Evolutionary conservation across 768 basidiomycete species (phyloP).

Genomic region (Glaciozyma antarctica): DNA sequence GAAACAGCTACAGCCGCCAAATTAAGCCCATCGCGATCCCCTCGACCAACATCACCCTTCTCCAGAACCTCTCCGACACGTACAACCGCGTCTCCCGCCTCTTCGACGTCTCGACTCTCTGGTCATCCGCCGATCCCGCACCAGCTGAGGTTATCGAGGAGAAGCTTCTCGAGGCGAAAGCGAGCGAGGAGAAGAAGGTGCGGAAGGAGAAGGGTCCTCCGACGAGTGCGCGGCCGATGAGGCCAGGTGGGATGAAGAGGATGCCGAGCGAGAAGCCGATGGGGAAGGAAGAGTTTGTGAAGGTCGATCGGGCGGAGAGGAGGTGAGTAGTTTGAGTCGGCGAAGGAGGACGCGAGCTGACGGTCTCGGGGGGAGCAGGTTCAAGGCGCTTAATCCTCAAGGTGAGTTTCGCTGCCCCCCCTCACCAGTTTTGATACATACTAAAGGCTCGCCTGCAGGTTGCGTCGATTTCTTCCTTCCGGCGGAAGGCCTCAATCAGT

Average conservation of each 20-base stretch:
- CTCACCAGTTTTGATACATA: too few relatives aligned
- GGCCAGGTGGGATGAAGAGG: conserved; percentile 14
- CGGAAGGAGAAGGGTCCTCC: not conserved
- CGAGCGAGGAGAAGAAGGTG: not conserved
- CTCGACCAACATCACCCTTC: conserved; percentile 26
- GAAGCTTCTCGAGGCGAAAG: conserved; percentile 1
- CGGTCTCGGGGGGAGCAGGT: not conserved
- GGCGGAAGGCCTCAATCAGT: conserved; percentile 26
- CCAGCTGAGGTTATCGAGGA: not conserved
- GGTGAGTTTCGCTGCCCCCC: not conserved
- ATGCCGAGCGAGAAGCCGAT: conserved; percentile 23
- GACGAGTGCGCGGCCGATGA: not conserved
- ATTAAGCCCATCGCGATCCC: conserved; percentile 33
- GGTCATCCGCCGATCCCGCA: conserved; percentile 6
- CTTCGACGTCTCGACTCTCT: conserved; percentile 27
- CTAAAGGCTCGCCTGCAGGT: not conserved
- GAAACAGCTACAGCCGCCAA: conserved; percentile 23
- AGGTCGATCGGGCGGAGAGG: conserved; percentile 28
- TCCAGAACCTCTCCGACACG: conserved; percentile 27
- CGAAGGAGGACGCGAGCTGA: not conserved
- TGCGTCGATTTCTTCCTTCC: conserved; percentile 26
- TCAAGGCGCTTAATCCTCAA: conserved; percentile 28
- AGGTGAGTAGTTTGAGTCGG: conserved; percentile 3
- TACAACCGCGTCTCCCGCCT: conserved; percentile 26
- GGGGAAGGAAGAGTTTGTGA: conserved; percentile 20